These are phyloP conservation scores for Epichloe bromicola DNA, from an alignment of 2,329 filamentous ascomycete species.

Conservation along the genomic window DNA sequence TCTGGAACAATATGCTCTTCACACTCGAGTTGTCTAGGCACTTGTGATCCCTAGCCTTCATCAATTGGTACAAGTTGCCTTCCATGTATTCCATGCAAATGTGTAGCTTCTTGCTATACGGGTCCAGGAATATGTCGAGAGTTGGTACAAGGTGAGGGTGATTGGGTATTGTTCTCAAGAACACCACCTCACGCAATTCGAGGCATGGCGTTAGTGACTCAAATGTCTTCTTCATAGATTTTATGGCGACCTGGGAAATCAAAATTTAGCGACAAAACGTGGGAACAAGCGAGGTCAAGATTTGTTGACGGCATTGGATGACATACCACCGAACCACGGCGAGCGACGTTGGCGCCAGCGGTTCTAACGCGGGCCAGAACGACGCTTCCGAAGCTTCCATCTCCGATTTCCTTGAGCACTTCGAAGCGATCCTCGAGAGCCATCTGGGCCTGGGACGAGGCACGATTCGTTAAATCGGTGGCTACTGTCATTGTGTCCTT, in stretches of 20 bases:
- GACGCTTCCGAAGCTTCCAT: slow-evolving; percentile 97
- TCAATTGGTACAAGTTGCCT: slow-evolving; percentile 94
- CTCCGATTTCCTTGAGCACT: slow-evolving; percentile 93
- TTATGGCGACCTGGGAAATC: slow-evolving; percentile 71
- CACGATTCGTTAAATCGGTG: slow-evolving; percentile 59
- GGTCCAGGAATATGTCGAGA: slow-evolving; percentile 95
- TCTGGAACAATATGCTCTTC: slow-evolving; percentile 96
- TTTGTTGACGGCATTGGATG: slow-evolving; percentile 8
- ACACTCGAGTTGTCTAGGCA: slow-evolving; percentile 79
- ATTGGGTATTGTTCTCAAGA: slow-evolving; percentile 73
- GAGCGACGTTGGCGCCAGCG: slow-evolving; percentile 77
- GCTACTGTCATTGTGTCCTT: slow-evolving; percentile 54
- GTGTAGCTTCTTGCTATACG: slow-evolving; percentile 89
- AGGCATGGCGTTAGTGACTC: slow-evolving; percentile 83
- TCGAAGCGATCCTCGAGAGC: slow-evolving; percentile 90
- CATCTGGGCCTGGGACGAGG: slow-evolving; percentile 45
- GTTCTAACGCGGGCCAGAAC: slow-evolving; percentile 82
- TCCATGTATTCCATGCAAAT: slow-evolving; percentile 99
- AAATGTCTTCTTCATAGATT: slow-evolving; percentile 99
- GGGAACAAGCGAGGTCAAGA: slow-evolving; percentile 6
- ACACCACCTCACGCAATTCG: slow-evolving; percentile 93
- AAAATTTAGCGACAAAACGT: not conserved
- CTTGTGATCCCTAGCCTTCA: slow-evolving; percentile 97
- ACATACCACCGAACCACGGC: slow-evolving; percentile 83
- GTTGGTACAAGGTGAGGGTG: slow-evolving; percentile 94